Evolutionary conservation across 164 flowering plant species (phyloP), one percentile per base, ranked within the genome.

Genomic region (Kalanchoe fedtschenkoi): DNA sequence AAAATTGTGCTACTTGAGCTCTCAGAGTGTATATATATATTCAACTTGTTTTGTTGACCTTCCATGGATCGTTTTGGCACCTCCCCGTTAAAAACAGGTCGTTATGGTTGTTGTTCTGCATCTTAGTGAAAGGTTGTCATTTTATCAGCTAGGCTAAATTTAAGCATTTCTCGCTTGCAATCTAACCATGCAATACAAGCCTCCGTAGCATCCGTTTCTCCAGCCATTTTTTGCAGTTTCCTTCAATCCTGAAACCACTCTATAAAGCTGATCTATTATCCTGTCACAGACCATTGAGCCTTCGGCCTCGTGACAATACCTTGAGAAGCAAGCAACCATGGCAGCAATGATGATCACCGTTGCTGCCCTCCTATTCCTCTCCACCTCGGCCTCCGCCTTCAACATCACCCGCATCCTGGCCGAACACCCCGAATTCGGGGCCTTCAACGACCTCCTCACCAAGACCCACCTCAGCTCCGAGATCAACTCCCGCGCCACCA

Each of bases 351-450:
- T 56, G 37, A 34, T 76, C 15, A 33, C 68, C 59, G 44, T 69
- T 24, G 43, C 65, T 46, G 55, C 68, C 65, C 65, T 76, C 68
- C 64, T 76, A 37, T 44, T 65, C 17, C 16, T 70, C 62, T 61
- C 66, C 61, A 58, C 75, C 13, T 42, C 72, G 4, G 55, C 78
- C 28, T 17, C 71, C 0, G 78, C 82, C 65, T 78, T 81, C 56
- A 78, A 88, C 79, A 81, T 91, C 76, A 85, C 89, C 61, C 64
- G 53, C 24, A 59, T 83, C 43, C 83, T 88, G 10, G 57, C 26
- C 53, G 66, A 71, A 8, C 65, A 65, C 72, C 72, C 88, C 0
- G 77, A 80, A 3, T 85, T 75, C 75, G 62, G 74, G 65, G 65
- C 62, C 58, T 83, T 82, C 79, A 88, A 82, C 42, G 46, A 51